A percentile compares a stretch with the other conserved stretches of the same genome.
phyloP scores from a whole-genome alignment of 106 monocot species.

The Triglochin maritima region DNA sequence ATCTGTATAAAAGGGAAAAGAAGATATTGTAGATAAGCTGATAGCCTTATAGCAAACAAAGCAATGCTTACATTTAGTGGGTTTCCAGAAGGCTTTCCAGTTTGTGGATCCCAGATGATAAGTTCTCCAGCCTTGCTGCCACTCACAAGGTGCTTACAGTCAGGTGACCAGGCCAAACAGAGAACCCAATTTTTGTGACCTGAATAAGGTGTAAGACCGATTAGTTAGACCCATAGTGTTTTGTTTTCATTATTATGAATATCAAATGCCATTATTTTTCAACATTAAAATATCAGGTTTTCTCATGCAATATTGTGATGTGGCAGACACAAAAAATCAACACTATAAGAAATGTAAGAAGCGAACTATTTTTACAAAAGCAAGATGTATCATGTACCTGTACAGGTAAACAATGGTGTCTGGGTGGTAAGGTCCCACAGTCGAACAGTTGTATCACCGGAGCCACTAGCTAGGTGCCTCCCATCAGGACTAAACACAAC shows the following conservation, averaged over 20 bases:
- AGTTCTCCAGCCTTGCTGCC: conserved; percentile 96
- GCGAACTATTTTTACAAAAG: not conserved
- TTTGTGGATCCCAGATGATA: conserved; percentile 75
- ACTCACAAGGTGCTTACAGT: conserved; percentile 84
- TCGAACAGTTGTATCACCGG: conserved; percentile 91
- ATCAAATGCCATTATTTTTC: too few relatives aligned
- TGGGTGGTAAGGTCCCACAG: conserved; percentile 97
- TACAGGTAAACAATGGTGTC: conserved; percentile 86
- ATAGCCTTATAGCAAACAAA: not conserved
- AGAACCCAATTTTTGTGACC: conserved; percentile 99
- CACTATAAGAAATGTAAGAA: not conserved
- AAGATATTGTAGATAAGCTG: not conserved
- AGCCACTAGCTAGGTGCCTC: conserved; percentile 74
- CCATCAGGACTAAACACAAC: conserved; percentile 97
- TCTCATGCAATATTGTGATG: too few relatives aligned
- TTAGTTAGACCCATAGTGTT: too few relatives aligned
- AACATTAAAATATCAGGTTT: too few relatives aligned
- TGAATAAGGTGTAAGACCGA: conserved; percentile 8
- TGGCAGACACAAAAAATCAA: too few relatives aligned
- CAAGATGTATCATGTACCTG: conserved; percentile 37
- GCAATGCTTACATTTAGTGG: conserved; percentile 48
- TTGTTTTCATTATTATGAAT: too few relatives aligned
- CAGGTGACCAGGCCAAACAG: conserved; percentile 87
- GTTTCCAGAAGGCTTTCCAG: conserved; percentile 61
- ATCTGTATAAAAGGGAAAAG: not conserved